Base-by-base conservation (phyloP, 768 basidiomycete genomes). In the Suillus sp. region DNA sequence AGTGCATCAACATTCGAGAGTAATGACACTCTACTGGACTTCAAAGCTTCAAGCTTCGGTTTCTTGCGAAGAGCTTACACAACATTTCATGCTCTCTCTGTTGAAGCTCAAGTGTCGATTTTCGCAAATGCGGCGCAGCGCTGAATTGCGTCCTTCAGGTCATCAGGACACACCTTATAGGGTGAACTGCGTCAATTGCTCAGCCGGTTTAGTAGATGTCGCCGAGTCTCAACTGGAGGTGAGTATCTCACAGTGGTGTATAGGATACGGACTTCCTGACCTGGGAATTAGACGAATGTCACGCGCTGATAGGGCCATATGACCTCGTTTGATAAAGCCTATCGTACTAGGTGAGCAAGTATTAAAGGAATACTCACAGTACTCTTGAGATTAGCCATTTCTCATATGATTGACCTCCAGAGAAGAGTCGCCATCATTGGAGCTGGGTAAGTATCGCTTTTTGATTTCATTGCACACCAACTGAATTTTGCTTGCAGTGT, bases 401-500 rank as follows among this genome's bases (percentile, higher is more conserved):
- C 56, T 20, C 27, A 40, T 38, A 57, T 57, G 56, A 20, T 18
- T 27, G 27, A 57, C 56, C 38, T 30, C 30, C 43, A 62, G 40
- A 60, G 38, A 60, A 72, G n/a, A 58, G 69, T 71, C 10, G 65
- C 62, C 40, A 66, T 72, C 35, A 62, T 71, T 8, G 70, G 70
- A 30, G 66, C 71, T 35, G 70, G 71, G 70, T 71, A 34, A 54
- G n/a, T 43, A 25, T 27, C 35, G 1, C 22, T 57, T 47, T 32
- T 34, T 16, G 4, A 45, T 32, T 5, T 7, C 20, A 57, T 20
- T 40, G 6, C 20, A 40, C 20, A 22, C 22, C 18, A 20, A 45
- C 59, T 38, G 7, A 63, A 40, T 51, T 25, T 1, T n/a, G 43
- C 8, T 59, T 47, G 16, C 25, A 83, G 83, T 7, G 66, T 77